Conservation (phyloP, 2,329 filamentous ascomycete species). For the Macrophomina pseudophaseolina region DNA sequence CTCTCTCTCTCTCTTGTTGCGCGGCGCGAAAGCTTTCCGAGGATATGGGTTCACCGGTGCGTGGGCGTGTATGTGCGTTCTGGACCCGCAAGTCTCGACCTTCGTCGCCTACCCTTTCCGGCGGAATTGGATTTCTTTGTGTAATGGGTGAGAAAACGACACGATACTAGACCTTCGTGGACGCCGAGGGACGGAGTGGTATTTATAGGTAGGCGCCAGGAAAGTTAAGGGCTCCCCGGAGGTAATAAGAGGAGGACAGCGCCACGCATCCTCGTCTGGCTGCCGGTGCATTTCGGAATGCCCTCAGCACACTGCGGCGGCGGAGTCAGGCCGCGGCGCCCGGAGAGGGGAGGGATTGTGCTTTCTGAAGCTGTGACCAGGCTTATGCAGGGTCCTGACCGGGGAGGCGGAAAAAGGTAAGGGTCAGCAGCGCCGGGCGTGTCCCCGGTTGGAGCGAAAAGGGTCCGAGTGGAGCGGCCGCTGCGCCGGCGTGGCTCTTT, state of each 20-base stretch:
- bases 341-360: not conserved
- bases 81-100: conserved; percentile 12
- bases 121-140: conserved; percentile 2
- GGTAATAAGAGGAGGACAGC: not conserved
- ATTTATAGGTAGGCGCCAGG: conserved; percentile 11
- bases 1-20: not conserved
- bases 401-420: not conserved
- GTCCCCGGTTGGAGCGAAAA: conserved; percentile 4
- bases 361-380: conserved; percentile 12
- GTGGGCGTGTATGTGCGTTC: conserved; percentile 12
- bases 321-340: not conserved
- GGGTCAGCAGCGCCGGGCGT: not conserved
- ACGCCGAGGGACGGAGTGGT: not conserved
- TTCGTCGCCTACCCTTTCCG: conserved; percentile 12
- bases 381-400: conserved; percentile 18
- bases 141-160: not conserved
- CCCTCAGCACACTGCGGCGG: not conserved
- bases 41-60: not conserved
- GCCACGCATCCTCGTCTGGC: not conserved
- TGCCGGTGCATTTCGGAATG: conserved; percentile 2
- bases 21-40: not conserved
- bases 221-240: not conserved
- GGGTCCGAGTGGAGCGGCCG: conserved; percentile 9
- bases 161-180: not conserved
- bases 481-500: not conserved